Base-by-base conservation (phyloP, 441 rosid genomes). In the Biscutella laevigata region DNA sequence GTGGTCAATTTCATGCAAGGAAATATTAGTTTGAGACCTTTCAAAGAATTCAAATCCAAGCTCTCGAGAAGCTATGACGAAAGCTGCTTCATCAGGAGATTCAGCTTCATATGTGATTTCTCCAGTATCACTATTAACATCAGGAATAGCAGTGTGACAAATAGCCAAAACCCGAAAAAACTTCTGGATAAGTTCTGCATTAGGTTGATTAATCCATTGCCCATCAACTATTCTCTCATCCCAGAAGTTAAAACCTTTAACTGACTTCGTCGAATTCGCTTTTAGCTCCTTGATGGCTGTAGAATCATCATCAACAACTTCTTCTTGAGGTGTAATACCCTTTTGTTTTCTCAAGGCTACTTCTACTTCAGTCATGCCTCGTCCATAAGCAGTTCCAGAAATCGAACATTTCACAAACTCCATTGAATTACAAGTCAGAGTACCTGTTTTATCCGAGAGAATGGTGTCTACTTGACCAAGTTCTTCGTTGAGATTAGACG, bases 21-120 rank as follows among this genome's bases (percentile, higher is more conserved):
- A 76, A 29, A 82, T 76, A 64, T 70, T 77, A 10, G 77, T 74
- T 68, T 83, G 95, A 36, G 82, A 75, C 79, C 96, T 85, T 40
- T 40, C 67, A 61, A 70, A 80, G 69, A 91, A 79, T 50, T 81
- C 74, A 66, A 91, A 91, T 26, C 96, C 98, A 62, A 88, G 62
- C 77, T 85, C 96, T 61, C 82, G 63, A 2, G 98, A 82, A 41
- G 98, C 89, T 17, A 80, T 73, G 25, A 88, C 86, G 48, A 91
- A 88, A 38, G 98, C 96, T n/a, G 84, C 86, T 76, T 91, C 98
- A 61, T 91, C 98, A 0, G 98, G 91, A 24, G 98, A 91, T 67
- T 91, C 98, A 4, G 94, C 95, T 77, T 88, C 96, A 49, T 85
- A 91, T 12, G 76, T 68, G 21, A 76, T 72, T 37, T 79, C 78